Base-by-base conservation (phyloP, 352 stramenopile species). In the Hyaloperonospora arabidopsidis region DNA sequence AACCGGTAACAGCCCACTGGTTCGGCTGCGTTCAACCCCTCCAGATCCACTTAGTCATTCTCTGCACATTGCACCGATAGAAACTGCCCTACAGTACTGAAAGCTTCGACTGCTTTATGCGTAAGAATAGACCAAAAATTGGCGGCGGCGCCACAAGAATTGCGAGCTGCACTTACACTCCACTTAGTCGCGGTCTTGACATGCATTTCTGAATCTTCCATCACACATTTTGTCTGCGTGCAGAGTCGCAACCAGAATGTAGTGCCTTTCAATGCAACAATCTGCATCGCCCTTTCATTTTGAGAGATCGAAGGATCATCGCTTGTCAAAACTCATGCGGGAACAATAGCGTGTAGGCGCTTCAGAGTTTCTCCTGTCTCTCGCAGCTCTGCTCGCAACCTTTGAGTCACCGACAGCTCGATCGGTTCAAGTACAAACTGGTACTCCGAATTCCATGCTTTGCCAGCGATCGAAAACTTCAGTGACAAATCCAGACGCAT, bases 341-440 rank as follows among this genome's bases (percentile, higher is more conserved):
- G 62, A 17, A 69, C 18, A 43, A 69, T 66, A 13, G 48, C n/a
- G n/a, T 63, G 62, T 25, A 69, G 52, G 28, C 28, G 57, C 12
- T 68, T 45, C 41, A 71, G 48, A 41, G 12, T 53, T 22, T 71
- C 59, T 7, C 61, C 53, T n/a, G 55, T 51, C 13, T 71, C 63
- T 44, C 47, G 54, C 12, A 68, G 29, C 29, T 68, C 63, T 0
- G 63, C 58, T 21, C 43, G 25, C n/a, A 71, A 41, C 21, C 67
- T 63, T 18, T 71, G 58, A 15, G 54, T 67, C 23, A 65, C 59
- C 0, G 59, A 62, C 11, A 71, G 50, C 45, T 67, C 44, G 14
- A 70, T 54, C 32, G 58, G 49, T 14, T 67, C 49, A 1, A 70
- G 45, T 25, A 67, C 59, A 23, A 70, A 70, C 21, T 70, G 53